Percentiles rank a stretch among this genome's conserved stretches.
Conservation (phyloP, 2,329 filamentous ascomycete genomes). For the Monosporascus sp. region DNA sequence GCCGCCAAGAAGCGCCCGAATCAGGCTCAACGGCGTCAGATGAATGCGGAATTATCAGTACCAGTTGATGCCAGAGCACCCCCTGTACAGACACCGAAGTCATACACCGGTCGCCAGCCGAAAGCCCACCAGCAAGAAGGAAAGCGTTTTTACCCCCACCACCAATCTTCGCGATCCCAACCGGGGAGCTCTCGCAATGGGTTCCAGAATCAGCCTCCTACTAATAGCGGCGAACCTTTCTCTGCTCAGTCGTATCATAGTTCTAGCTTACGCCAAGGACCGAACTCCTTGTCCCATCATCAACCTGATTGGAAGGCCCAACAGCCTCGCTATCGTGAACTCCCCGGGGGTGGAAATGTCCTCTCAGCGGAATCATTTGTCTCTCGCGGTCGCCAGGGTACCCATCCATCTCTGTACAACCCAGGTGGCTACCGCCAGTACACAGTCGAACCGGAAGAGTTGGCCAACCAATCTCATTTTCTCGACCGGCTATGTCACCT, state of each 20-base stretch:
- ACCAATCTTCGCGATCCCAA: slow-evolving; percentile 22
- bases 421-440: slow-evolving; percentile 22
- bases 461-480: slow-evolving; percentile 41
- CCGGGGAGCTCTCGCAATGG: slow-evolving; percentile 17
- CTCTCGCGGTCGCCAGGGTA: slow-evolving; percentile 13
- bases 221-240: slow-evolving; percentile 4
- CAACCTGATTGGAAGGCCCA: slow-evolving; percentile 18
- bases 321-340: slow-evolving; percentile 9
- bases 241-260: slow-evolving; percentile 9
- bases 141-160: slow-evolving; percentile 12
- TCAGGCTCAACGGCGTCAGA: slow-evolving; percentile 58
- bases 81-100: slow-evolving; percentile 19
- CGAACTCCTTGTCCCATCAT: slow-evolving; percentile 7
- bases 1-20: slow-evolving; percentile 48
- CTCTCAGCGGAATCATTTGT: slow-evolving; percentile 19
- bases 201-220: slow-evolving; percentile 9
- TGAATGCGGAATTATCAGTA: slow-evolving; percentile 54
- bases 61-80: slow-evolving; percentile 42
- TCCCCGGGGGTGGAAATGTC: slow-evolving; percentile 15
- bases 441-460: slow-evolving; percentile 34
- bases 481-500: slow-evolving; percentile 43
- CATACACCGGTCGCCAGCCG: slow-evolving; percentile 27
- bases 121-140: slow-evolving; percentile 17
- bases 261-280: slow-evolving; percentile 9
- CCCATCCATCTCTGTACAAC: slow-evolving; percentile 26